These are phyloP conservation scores for Arthroderma sp. DNA, from an alignment of 2,329 filamentous ascomycete genomes.

Conservation along the genomic window DNA sequence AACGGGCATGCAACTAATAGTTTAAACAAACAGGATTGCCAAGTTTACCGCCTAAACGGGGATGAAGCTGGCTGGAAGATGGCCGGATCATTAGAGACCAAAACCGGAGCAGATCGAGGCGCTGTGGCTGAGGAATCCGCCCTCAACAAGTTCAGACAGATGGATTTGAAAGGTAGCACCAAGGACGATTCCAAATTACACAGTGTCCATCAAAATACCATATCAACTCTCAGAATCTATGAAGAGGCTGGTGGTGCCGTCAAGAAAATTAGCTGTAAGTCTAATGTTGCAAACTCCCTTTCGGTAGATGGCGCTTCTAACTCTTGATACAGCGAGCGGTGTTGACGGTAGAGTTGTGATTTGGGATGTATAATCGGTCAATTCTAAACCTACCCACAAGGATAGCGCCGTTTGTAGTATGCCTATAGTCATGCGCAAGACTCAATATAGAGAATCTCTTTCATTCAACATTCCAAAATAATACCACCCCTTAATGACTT, in stretches of 20 bases:
- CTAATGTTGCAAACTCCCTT: conserved; percentile 2
- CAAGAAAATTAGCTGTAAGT: conserved; percentile 75
- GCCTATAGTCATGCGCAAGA: neutral
- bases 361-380: conserved; percentile 49
- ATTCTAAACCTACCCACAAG: neutral
- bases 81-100: conserved; percentile 65
- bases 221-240: conserved; percentile 70
- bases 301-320: conserved; percentile 10
- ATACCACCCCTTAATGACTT: too few relatives aligned
- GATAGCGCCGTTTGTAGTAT: neutral
- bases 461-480: too few relatives aligned
- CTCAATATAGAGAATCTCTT: neutral
- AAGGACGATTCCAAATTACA: conserved; percentile 90
- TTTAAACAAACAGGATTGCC: conserved; percentile 44
- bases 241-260: conserved; percentile 54
- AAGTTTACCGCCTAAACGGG: conserved; percentile 81
- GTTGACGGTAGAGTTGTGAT: conserved; percentile 74
- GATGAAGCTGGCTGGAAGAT: conserved; percentile 71
- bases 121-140: conserved; percentile 75
- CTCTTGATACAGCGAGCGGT: conserved; percentile 51
- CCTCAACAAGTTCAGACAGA: conserved; percentile 95
- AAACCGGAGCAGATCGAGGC: conserved; percentile 48
- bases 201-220: conserved; percentile 93
- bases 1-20: neutral
- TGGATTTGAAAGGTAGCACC: conserved; percentile 91